Base-by-base conservation (phyloP, 345 rosid species). In the Populus ilicifolia region DNA sequence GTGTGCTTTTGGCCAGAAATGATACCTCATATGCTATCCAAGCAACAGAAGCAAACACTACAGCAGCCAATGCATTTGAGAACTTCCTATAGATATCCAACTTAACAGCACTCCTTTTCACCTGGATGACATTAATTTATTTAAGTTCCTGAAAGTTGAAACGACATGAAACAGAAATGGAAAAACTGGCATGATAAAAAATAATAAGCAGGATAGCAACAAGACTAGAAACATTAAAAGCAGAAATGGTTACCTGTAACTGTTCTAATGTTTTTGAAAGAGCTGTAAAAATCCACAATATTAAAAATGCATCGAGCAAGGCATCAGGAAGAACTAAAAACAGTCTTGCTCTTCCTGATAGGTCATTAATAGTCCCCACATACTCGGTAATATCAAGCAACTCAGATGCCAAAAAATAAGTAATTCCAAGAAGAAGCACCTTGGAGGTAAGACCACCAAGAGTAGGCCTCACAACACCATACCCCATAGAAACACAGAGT, bases 361-460 rank as follows among this genome's bases (percentile, higher is more conserved):
- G 67, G 72, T 96, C 99, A 81, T 89, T 93, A 69, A 96, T 86
- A 56, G 88, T 90, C 70, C 99, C 99, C 77, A 96, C 98, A 80
- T 88, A 85, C 85, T 96, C 99, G 2, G 96, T 89, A 66, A 93
- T 87, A 84, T 93, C 90, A 66, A 93, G 92, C 78, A 92, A 83
- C 79, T 93, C 97, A 30, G 99, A 90, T 68, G 99, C 99, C 80
- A 96, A 72, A 79, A 96, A 93, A 84, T 93, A 96, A 81, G 98
- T 93, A 46, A 73, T 64, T 46, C 99, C 98, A 83, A 93, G 85
- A 75, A 93, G 92, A 73, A 96, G 89, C 79, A 96, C 98, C 88
- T 96, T 96, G 6, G 97, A 88, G 62, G 98, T 93, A 83, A 96
- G 95, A 73, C 97, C 99, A 73, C 99, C 99, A 65, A 96, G 96